phyloP scores from a whole-genome alignment of 75 land plant species.

The Pinus taeda region DNA sequence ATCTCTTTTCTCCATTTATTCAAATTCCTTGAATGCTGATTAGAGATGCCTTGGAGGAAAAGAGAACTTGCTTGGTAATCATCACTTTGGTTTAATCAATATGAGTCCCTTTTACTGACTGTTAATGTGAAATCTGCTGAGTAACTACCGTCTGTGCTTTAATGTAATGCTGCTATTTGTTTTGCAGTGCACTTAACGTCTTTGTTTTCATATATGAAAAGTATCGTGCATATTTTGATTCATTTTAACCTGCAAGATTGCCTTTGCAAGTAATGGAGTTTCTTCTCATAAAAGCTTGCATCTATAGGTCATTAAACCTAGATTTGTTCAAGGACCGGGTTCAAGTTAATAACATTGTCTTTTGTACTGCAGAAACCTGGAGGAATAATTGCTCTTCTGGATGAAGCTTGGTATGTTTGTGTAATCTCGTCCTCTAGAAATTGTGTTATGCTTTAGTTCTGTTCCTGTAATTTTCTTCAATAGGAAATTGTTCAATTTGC shows the following conservation, averaged over 20 bases:
- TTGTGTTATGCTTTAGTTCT: background rate
- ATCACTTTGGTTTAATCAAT: no score
- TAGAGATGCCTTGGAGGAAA: background rate
- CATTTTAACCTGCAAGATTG: background rate
- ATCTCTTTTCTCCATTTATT: background rate
- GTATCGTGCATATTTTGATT: background rate
- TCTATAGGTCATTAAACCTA: background rate
- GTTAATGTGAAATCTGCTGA: no score
- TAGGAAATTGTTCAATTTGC: no score
- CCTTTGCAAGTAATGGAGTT: background rate
- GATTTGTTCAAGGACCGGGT: background rate
- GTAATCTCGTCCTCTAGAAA: background rate
- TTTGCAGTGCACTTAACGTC: background rate
- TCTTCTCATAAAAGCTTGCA: background rate
- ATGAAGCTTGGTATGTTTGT: slow-evolving; percentile 93
- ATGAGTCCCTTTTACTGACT: no score
- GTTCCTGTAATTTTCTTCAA: no score
- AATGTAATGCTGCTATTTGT: background rate
- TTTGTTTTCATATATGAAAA: background rate
- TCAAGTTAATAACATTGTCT: background rate
- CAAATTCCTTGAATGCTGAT: background rate
- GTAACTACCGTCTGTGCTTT: background rate
- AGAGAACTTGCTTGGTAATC: background rate
- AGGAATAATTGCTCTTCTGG: slow-evolving; percentile 96
- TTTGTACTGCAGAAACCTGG: slow-evolving; percentile 84